Evolutionary conservation across 345 rosid genomes (phyloP), one percentile per base, ranked within the genome.

Genomic region (Camelina hispida): DNA sequence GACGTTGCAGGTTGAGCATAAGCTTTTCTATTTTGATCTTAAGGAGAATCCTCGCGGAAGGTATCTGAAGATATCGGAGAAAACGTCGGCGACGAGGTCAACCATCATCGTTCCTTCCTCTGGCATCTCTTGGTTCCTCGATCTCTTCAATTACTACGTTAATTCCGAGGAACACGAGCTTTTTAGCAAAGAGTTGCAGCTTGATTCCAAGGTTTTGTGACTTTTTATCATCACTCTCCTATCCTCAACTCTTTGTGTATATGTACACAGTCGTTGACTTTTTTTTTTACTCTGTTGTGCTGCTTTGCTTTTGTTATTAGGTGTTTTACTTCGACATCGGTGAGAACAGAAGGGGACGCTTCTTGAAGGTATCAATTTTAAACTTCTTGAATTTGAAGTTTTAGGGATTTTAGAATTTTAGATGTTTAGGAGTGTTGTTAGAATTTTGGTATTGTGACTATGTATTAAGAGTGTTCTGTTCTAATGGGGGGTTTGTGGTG

Each of bases 61-160:
- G 22, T 95, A 95, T 82, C 83, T 95, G 28, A 95, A 95, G 84
- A 90, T 95, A 71, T 95, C 97, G 7, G 97, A 95, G 90, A 95
- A 95, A 80, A 95, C 99, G 15, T 90, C 97, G n/a, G 93, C 99
- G 47, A 95, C 97, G 25, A 83, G 99, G 85, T 92, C 99, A 81
- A 95, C 99, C 70, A 92, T 95, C 87, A 95, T 95, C 51, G 97
- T 95, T 42, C 99, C 99, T 59, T 95, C 82, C 77, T 87, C 97
- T 1, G 99, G 99, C 69, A 89, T 95, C 78, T 89, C 99, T 28
- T 95, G 99, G 99, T 95, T 95, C 86, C 84, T 95, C 62, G 93
- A 95, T 78, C 99, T 92, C 81, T 95, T 95, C 86, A 92, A 92
- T 82, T 92, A 95, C 85, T 95, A 92, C 65, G 97, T 92, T 73